Evolutionary conservation across 495 filamentous ascomycete genomes (phyloP), one percentile per base, ranked within the genome.

Genomic region (Aspergillus asperescens): DNA sequence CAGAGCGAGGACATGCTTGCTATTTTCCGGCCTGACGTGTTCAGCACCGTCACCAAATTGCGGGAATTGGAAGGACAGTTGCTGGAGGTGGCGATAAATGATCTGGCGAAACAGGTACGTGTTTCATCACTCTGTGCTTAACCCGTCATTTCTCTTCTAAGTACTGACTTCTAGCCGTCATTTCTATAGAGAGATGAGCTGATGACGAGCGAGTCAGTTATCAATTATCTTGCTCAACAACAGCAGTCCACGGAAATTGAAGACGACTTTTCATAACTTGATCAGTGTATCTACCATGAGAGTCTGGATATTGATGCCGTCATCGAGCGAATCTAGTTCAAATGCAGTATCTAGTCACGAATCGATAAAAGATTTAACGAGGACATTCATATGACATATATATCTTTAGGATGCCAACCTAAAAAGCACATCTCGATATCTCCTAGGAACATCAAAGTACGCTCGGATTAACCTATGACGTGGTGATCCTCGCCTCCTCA

Each of bases 21-120:
- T 1, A 53, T 70, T 8, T 70, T 72, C 49, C 61, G 70, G 32
- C 65, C 68, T 37, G 58, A 61, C 16, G 61, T 70, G 54, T 76
- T 66, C 59, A 62, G 50, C 51, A 72, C 68, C 59, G 74, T 72
- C 28, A 65, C 56, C 55, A 71, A 68, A 37, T 68, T 91, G 25
- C 73, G 83, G 46, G 67, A 67, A 5, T 61, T 86, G 19, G 89
- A 94, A 61, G 66, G 58, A 7, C 64, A 60, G 4, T 59, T 90
- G 37, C 61, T 94, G 45, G 68, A 82, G 56, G 69, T 61, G 48
- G 78, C 73, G 5, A 68, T 79, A 31, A 60, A 74, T 29, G 62
- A 72, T 27, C 69, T 92, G 24, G 78, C 82, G 53, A 64, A 76
- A 28, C 71, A 87, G 82, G 88, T 90, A 73, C 72, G 67, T 58